Evolutionary conservation across 164 flowering plant genomes (phyloP), one percentile per base, ranked within the genome.

Genomic region (Chimonanthus salicifolius): DNA sequence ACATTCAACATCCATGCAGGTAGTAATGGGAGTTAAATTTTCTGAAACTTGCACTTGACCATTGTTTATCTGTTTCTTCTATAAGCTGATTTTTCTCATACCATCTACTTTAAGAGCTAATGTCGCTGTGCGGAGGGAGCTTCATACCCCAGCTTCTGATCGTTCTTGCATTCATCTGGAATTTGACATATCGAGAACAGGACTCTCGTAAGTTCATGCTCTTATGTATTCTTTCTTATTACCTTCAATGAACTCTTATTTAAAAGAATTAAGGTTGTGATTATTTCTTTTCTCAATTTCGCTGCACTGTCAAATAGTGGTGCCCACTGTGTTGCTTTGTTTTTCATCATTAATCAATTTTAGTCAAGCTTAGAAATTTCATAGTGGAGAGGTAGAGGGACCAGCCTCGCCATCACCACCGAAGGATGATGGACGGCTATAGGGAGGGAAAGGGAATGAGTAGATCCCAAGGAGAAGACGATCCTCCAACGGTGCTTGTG

Each of bases 121-220:
- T 78, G 98, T 93, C 67, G 96, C 92, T 73, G 88, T 89, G 68
- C 86, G 81, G 76, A 93, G 72, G 84, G 99, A 95, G 82, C 99
- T 95, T 81, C 99, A 95, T 76, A 84, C 87, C 44, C 88, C 97
- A 50, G 87, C 79, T 69, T 95, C 99, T 49, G 98, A 93, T 77
- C 94, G 99, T 68, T 95, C 99, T 70, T 95, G 99, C 89, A 95
- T 83, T 68, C 99, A 95, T 87, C 80, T 95, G 81, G 99, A 95
- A 77, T 93, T 95, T 76, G 98, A 95, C 80, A 90, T 95, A 48
- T 81, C 94, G 49, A 92, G 92, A 77, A 89, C 92, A 66, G 99
- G 97, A 70, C 85, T 95, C 45, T 7, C 64, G 99, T 95, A 84
- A 87, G 93, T 84, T 79, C 16, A 64, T 80, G 4, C 16, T 1